Evolutionary conservation across 2,329 filamentous ascomycete species (phyloP).

Genomic region (Tolypocladium cylindrosporum): DNA sequence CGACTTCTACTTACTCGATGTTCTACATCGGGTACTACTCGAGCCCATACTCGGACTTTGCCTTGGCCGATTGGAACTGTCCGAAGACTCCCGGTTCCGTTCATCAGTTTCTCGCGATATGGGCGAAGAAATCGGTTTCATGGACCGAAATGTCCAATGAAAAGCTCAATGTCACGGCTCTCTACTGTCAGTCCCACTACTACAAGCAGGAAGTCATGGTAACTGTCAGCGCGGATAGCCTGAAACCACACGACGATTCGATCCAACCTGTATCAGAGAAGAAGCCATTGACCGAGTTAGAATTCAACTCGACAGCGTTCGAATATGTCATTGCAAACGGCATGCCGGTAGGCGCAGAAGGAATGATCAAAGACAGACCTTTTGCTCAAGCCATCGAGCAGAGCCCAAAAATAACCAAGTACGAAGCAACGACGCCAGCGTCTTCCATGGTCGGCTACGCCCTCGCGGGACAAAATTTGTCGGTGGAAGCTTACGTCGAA

Average conservation of each 20-base stretch:
- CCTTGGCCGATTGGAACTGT: constrained; percentile 14
- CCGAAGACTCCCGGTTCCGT: constrained; percentile 11
- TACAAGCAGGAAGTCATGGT: constrained; percentile 33
- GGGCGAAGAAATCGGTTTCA: constrained; percentile 1
- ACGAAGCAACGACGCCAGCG: not conserved
- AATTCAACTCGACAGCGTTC: constrained; percentile 25
- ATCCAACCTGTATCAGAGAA: constrained; percentile 7
- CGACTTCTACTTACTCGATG: constrained; percentile 5
- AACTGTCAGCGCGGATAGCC: constrained; percentile 15
- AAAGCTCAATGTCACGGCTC: constrained; percentile 16
- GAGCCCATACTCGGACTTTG: constrained; percentile 11
- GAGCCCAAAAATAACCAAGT: not conserved
- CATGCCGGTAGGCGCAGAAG: constrained; percentile 3
- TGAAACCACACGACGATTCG: constrained; percentile 5
- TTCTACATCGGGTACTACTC: constrained; percentile 33
- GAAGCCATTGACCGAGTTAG: constrained; percentile 4
- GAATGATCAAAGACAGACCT: not conserved
- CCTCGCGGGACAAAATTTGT: constrained; percentile 9
- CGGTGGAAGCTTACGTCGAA: constrained; percentile 3
- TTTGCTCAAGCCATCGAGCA: not conserved
- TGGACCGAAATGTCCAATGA: not conserved
- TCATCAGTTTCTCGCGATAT: constrained; percentile 27
- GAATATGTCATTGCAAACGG: constrained; percentile 22
- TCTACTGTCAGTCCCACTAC: constrained; percentile 35
- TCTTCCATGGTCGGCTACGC: constrained; percentile 21